These are phyloP conservation scores for Amoeboradix gromovi DNA, from an alignment of 371 early-diverging fungal genomes.

Conservation along the genomic window DNA sequence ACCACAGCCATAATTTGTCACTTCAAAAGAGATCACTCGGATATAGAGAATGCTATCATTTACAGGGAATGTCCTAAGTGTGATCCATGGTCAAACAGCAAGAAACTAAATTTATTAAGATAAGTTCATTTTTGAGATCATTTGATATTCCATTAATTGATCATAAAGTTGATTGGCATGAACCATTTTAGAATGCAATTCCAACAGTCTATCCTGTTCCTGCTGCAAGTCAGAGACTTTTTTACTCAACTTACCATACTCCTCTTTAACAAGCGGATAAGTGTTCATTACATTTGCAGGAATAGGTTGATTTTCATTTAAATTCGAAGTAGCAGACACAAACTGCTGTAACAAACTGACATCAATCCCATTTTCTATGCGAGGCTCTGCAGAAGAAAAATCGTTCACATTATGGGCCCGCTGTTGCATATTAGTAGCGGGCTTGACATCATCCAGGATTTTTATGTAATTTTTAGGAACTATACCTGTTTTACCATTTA, in stretches of 20 bases:
- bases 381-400: neutral
- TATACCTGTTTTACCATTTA: neutral
- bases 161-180: neutral
- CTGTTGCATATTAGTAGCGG: no score
- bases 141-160: neutral
- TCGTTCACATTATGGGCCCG: neutral
- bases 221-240: neutral
- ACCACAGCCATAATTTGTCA: no score
- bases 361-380: neutral
- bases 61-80: no score
- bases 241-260: neutral
- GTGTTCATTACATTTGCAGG: neutral
- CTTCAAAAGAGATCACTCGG: no score
- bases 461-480: neutral
- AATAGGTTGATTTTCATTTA: neutral
- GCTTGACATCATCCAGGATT: neutral
- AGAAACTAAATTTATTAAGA: no score
- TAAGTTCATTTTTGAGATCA: neutral
- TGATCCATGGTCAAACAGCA: no score
- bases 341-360: neutral
- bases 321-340: neutral
- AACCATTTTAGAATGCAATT: neutral
- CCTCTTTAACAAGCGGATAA: neutral
- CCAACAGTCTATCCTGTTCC: neutral
- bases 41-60: no score